Base-by-base conservation (phyloP, 2,329 filamentous ascomycete genomes). In the Diaporthe ampelina region DNA sequence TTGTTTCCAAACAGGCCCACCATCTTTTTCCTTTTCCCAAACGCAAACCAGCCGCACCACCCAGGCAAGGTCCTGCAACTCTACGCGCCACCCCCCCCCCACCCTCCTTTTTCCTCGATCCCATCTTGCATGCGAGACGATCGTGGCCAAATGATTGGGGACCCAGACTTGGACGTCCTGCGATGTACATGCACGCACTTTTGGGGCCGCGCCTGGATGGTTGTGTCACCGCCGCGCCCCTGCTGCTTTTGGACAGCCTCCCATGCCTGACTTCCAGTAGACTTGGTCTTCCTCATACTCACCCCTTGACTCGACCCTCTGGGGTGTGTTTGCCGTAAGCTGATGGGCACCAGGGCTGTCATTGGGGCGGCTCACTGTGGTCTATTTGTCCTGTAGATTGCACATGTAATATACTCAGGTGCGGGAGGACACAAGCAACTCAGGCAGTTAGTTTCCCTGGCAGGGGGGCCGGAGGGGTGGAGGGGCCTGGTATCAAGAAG, bases 51-150 rank as follows among this genome's bases (percentile, higher is more conserved):
- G 37, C 37, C 26, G 45, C 45, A 17, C 21, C 45, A 24, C 54
- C 29, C 54, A 35, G 58, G 15, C 29, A 40, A 40, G 37, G 37
- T 40, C 37, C 29, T 67, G 63, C 63, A 52, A 52, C 45, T 48
- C 29, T 29, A 50, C 61, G 26, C 58, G 19, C 58, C 40, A 21
- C 10, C 56, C 32, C 10, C 58, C 37, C 58, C 13, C 19, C 45
- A 5, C n/a, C 35, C 26, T 29, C 17, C 8, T 63, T 63, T 63
- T 29, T 63, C 8, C n/a, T 67, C 63, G 63, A 67, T 67, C 63
- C 29, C 45, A 67, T 67, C 63, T 67, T 67, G 63, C 63, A 67
- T 67, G 63, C 32, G n/a, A 67, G 63, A 52, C 63, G 63, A 67
- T 67, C 63, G 63, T n/a, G 32, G 63, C 45, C 63, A 67, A 17